phyloP scores from a whole-genome alignment of 2,329 filamentous ascomycete genomes.

The Trichoderma sp. region DNA sequence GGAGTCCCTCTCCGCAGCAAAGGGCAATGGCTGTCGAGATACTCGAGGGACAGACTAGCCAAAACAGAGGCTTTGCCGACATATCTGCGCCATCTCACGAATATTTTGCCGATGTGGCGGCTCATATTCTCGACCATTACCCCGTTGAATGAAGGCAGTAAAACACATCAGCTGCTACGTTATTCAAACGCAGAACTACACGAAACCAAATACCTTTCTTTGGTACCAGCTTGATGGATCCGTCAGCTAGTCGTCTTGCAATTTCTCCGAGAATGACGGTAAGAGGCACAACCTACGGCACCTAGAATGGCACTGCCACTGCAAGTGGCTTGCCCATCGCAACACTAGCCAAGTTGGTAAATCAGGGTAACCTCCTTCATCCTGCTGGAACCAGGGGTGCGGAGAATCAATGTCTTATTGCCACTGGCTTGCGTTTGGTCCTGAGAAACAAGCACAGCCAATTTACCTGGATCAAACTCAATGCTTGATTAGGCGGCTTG shows the following conservation, averaged over 20 bases:
- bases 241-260: not conserved
- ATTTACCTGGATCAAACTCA: not conserved
- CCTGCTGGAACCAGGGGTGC: not conserved
- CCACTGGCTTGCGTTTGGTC: not conserved
- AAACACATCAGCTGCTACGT: not conserved
- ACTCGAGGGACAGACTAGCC: conserved; percentile 13
- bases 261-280: not conserved
- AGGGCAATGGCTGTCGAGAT: conserved; percentile 10
- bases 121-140: conserved; percentile 21
- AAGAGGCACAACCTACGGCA: not conserved
- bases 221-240: not conserved
- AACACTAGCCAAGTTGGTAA: not conserved
- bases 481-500: not conserved
- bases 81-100: conserved; percentile 22
- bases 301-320: not conserved
- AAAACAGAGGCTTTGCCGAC: conserved; percentile 24
- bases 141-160: conserved; percentile 5
- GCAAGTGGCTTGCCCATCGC: not conserved
- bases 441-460: not conserved
- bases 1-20: conserved; percentile 25
- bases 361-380: not conserved
- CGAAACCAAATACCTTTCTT: not conserved
- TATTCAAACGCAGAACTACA: not conserved
- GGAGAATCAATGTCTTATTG: not conserved
- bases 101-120: conserved; percentile 28